Percentiles rank a stretch among this genome's conserved stretches.
These are phyloP conservation scores for Wickerhamomyces sp. DNA, from an alignment of 1,139 yeast genomes.

Conservation along the genomic window DNA sequence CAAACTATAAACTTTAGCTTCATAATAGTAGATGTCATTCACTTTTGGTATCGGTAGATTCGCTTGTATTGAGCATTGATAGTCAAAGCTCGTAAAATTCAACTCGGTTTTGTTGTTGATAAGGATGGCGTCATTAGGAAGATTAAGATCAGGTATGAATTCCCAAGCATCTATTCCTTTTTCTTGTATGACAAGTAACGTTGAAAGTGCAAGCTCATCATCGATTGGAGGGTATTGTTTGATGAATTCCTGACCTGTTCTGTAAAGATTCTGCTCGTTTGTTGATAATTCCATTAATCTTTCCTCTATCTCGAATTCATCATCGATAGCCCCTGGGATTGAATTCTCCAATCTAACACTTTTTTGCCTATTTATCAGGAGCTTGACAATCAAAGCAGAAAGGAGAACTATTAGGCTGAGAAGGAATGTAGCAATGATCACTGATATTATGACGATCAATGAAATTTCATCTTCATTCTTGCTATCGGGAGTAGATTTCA, in stretches of 20 bases:
- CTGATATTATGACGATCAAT: conserved; percentile 3
- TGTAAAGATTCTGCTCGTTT: conserved; percentile 75
- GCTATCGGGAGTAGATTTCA: not conserved
- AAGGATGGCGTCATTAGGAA: conserved; percentile 53
- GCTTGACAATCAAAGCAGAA: conserved; percentile 3
- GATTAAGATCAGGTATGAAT: conserved; percentile 65
- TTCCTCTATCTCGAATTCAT: conserved; percentile 57
- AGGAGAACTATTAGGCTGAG: conserved; percentile 4
- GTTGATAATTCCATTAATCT: conserved; percentile 63
- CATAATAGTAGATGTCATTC: conserved; percentile 89
- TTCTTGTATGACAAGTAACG: conserved; percentile 60
- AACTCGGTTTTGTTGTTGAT: conserved; percentile 75
- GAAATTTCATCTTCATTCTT: conserved; percentile 1
- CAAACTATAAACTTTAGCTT: conserved; percentile 60
- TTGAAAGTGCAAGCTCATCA: conserved; percentile 40
- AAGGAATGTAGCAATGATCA: conserved; percentile 3
- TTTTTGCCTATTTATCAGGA: not conserved
- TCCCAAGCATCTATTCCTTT: conserved; percentile 95
- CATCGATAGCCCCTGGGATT: conserved; percentile 55
- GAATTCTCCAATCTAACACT: conserved; percentile 25
- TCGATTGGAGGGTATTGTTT: conserved; percentile 47
- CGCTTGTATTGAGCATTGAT: conserved; percentile 75
- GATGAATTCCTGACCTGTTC: conserved; percentile 48
- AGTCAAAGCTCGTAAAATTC: conserved; percentile 60
- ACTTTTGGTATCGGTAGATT: conserved; percentile 83